Evolutionary conservation across 2,329 filamentous ascomycete species (phyloP), one percentile per base, ranked within the genome.

Genomic region (Fusarium praegraminearum): DNA sequence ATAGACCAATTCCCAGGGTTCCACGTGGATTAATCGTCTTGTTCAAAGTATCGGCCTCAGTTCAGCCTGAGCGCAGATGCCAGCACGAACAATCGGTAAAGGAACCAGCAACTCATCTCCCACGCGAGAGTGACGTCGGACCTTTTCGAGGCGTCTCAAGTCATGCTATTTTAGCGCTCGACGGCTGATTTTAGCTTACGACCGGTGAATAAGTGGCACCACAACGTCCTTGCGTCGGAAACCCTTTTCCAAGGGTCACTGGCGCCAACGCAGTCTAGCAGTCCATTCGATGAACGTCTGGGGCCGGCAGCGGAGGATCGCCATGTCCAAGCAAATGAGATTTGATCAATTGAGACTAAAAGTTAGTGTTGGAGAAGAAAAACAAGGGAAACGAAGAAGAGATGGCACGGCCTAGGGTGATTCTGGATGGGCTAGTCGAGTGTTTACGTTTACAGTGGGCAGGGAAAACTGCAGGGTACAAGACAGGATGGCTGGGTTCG

Each of bases 21-120:
- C 60, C 60, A 63, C 58, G 60, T 63, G 60, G 58, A 38, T 32
- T 24, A 36, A 45, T 36, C 16, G 30, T 47, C 32, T 26, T 57
- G 35, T 18, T 40, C 24, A 41, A n/a, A 28, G 13, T 4, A 41
- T 38, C 6, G 18, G 24, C 18, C 12, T 32, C 18, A n/a, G 10
- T 33, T 61, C 41, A 32, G 28, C 26, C 22, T n/a, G 26, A 49
- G 60, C 58, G 57, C 49, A 47, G 49, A 46, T 43, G 38, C 4
- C 6, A 22, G 16, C 15, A 22, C 32, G 33, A 50, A 24, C 43
- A 16, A 22, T 22, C 18, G 22, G 32, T 7, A 35, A 30, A 41
- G 24, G 35, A 47, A 35, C 33, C 20, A 43, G 9, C 30, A 62
- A 22, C 26, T 62, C 41, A 47, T 63, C 43, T 63, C 60, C 57